Evolutionary conservation across 2,329 filamentous ascomycete species (phyloP), one percentile per base, ranked within the genome.

Genomic region (Penicillium sp.): DNA sequence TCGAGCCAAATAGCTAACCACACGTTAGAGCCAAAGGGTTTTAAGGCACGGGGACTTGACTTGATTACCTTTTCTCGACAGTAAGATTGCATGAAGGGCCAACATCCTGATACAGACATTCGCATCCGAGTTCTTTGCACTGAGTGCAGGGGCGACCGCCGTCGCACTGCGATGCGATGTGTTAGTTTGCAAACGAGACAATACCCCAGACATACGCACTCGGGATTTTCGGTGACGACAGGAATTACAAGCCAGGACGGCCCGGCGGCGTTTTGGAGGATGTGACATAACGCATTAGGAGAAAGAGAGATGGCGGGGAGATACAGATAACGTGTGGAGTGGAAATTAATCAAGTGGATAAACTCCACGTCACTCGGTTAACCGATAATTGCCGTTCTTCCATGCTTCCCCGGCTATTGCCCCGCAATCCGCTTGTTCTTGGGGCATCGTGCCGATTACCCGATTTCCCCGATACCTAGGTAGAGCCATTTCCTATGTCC

Each of bases 121-220:
- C 70, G 46, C 69, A 69, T 14, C 63, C 67, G 22, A 72, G 61
- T 14, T 70, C 66, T 22, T 52, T 56, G 46, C 73, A 75, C 32
- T 64, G 60, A n/a, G 66, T 65, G 48, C 73, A 75, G 16, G 73
- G 73, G 9, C 69, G 62, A n/a, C 51, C 54, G 11, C 72, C 71
- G 59, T 74, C 69, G 46, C 73, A 75, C 66, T 73, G 28, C n/a
- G 28, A 13, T 7, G 23, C 27, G 28, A 18, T n/a, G n/a, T n/a
- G n/a, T 18, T 18, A 24, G 18, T 20, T 41, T 10, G 16, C 10
- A 18, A 23, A 10, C 16, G 2, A n/a, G n/a, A 7, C 1, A 35
- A 24, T 14, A n/a, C 20, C 16, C 6, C 5, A 14, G 20, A 13
- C 6, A 18, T 29, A 28, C 49, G 34, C 18, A 51, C 49, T 5